Percentiles rank a stretch among this genome's conserved stretches.
Conservation (phyloP, 805 yeast genomes). For the Suhomyces sp. region DNA sequence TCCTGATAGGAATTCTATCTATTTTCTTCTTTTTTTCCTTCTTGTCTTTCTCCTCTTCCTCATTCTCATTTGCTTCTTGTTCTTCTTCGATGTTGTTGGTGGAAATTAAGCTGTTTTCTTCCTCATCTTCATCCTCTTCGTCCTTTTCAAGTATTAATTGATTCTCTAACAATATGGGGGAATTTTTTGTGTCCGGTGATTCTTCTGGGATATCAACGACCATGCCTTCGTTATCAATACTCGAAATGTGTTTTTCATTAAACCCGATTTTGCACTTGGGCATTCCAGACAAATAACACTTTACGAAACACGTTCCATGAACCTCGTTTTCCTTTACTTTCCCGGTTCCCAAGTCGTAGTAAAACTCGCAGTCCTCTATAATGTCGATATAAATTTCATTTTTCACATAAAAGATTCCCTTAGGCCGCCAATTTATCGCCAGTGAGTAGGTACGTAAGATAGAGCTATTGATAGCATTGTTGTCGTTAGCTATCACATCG, state of each 20-base stretch:
- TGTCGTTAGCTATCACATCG: constrained; percentile 27
- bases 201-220: constrained; percentile 10
- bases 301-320: constrained; percentile 33
- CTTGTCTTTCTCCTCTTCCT: background rate
- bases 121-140: constrained; percentile 12
- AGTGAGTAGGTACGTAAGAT: constrained; percentile 76
- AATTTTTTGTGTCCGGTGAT: constrained; percentile 12
- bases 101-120: constrained; percentile 5
- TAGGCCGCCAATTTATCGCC: constrained; percentile 46
- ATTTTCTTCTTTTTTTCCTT: background rate
- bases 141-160: constrained; percentile 9
- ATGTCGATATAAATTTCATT: constrained; percentile 45
- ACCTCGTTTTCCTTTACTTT: constrained; percentile 32
- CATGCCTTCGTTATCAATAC: constrained; percentile 26
- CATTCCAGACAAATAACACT: constrained; percentile 45
- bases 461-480: constrained; percentile 53
- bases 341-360: constrained; percentile 30
- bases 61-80: constrained; percentile 1
- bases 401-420: constrained; percentile 44
- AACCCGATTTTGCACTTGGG: constrained; percentile 43
- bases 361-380: constrained; percentile 38
- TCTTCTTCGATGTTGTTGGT: background rate
- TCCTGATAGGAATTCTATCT: constrained; percentile 31
- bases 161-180: constrained; percentile 13
- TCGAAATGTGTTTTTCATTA: constrained; percentile 37